Evolutionary conservation across 1,139 yeast species (phyloP).

Genomic region (Geotrichum restrictum): DNA sequence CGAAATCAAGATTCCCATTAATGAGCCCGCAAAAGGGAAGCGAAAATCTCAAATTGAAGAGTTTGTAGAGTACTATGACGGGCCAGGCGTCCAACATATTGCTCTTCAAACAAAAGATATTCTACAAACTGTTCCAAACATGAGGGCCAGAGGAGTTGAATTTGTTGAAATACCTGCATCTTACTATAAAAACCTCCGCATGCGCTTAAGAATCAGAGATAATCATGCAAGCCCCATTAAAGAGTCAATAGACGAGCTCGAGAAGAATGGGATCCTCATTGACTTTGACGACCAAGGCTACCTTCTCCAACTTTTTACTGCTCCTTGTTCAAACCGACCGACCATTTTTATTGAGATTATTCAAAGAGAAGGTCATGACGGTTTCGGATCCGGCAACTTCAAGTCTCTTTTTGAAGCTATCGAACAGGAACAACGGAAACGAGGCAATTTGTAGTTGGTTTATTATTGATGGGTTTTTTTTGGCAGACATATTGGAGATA

Average conservation of each 20-base stretch:
- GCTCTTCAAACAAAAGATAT: slow-evolving; percentile 65
- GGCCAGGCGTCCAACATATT: slow-evolving; percentile 81
- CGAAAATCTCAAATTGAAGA: slow-evolving; percentile 78
- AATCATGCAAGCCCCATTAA: not conserved
- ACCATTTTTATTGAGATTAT: slow-evolving; percentile 76
- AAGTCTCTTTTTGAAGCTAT: slow-evolving; percentile 74
- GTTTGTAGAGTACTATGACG: slow-evolving; percentile 66
- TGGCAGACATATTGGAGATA: too few relatives aligned
- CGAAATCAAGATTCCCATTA: slow-evolving; percentile 70
- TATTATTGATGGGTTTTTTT: too few relatives aligned
- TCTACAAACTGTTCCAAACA: slow-evolving; percentile 49
- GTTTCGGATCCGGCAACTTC: slow-evolving; percentile 86
- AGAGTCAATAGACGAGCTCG: slow-evolving; percentile 39
- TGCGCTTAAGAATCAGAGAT: slow-evolving; percentile 32
- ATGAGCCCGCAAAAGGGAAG: slow-evolving; percentile 71
- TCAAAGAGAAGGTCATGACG: slow-evolving; percentile 73
- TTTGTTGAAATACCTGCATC: slow-evolving; percentile 56
- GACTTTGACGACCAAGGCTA: slow-evolving; percentile 74
- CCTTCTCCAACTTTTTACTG: slow-evolving; percentile 71
- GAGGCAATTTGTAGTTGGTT: slow-evolving; percentile 37
- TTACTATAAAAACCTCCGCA: slow-evolving; percentile 52
- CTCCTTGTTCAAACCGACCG: slow-evolving; percentile 73
- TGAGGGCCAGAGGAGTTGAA: slow-evolving; percentile 61
- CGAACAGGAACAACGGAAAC: slow-evolving; percentile 49
- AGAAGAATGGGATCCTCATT: slow-evolving; percentile 54